phyloP scores from a whole-genome alignment of 2,329 filamentous ascomycete species.

The Talaromyces sp. region DNA sequence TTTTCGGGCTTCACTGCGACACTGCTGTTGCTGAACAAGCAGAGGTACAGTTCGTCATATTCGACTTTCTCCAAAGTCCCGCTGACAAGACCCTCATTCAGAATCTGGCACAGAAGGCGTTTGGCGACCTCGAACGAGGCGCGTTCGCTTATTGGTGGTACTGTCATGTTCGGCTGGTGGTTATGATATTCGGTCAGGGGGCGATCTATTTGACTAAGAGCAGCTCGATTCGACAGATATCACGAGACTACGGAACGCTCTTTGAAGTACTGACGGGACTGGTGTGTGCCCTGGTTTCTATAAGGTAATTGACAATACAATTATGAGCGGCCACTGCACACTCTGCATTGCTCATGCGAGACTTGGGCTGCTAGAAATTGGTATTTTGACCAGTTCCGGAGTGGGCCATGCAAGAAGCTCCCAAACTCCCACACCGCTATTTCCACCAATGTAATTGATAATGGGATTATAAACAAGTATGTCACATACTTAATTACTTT shows the following conservation, averaged over 20 bases:
- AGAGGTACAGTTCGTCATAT: neutral
- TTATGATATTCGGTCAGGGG: neutral
- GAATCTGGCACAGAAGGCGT: slow-evolving; percentile 12
- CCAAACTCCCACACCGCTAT: neutral
- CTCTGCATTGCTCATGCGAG: neutral
- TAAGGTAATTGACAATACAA: too few species aligned
- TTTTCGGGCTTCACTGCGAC: neutral
- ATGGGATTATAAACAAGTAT: too few species aligned
- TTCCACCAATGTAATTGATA: neutral
- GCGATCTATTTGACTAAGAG: neutral
- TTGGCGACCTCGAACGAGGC: slow-evolving; percentile 14
- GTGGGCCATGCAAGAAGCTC: neutral
- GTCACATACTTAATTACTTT: neutral
- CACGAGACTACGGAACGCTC: neutral
- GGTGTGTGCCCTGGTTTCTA: too few species aligned
- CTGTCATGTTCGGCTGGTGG: neutral
- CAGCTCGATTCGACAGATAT: neutral
- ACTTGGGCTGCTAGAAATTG: neutral
- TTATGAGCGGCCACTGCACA: too few species aligned
- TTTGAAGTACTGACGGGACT: neutral
- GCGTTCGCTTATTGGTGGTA: neutral
- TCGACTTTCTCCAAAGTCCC: slow-evolving; percentile 1
- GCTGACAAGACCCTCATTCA: slow-evolving; percentile 14
- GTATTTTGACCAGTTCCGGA: too few species aligned
- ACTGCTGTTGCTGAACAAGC: neutral